phyloP scores from a whole-genome alignment of 2,329 filamentous ascomycete species.

The Phaeosphaeria sp. region DNA sequence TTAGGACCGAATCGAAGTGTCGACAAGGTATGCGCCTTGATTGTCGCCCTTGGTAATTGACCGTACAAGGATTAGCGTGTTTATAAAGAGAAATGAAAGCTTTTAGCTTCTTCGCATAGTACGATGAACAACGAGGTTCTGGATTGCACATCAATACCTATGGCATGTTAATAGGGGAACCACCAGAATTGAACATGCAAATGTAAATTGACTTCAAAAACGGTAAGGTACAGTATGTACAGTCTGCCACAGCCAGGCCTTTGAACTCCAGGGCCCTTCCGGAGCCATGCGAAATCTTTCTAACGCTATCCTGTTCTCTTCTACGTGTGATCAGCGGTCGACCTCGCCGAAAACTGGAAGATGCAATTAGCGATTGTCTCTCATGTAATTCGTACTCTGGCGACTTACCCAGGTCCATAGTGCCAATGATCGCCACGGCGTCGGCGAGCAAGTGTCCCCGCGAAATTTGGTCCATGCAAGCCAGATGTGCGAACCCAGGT shows the following conservation, averaged over 20 bases:
- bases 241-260: neutral
- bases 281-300: neutral
- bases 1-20: neutral
- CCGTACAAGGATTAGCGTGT: too few species aligned
- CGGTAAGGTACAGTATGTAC: neutral
- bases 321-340: too few species aligned
- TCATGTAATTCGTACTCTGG: too few species aligned
- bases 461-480: constrained; percentile 90
- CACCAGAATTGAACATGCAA: constrained; percentile 21
- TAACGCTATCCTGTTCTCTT: neutral
- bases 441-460: constrained; percentile 94
- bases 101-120: too few species aligned
- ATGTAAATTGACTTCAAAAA: constrained; percentile 21
- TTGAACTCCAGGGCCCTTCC: neutral
- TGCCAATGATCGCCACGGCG: constrained; percentile 90
- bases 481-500: constrained; percentile 93
- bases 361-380: too few species aligned
- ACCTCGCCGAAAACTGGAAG: too few species aligned
- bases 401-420: constrained; percentile 26
- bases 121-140: too few species aligned
- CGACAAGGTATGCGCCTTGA: neutral
- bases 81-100: too few species aligned
- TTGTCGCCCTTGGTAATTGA: too few species aligned
- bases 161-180: too few species aligned
- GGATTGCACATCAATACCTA: too few species aligned